Percentiles rank a stretch among this genome's conserved stretches.
These are phyloP conservation scores for Aureobasidium sp. DNA, from an alignment of 2,329 filamentous ascomycete species.

Conservation along the genomic window DNA sequence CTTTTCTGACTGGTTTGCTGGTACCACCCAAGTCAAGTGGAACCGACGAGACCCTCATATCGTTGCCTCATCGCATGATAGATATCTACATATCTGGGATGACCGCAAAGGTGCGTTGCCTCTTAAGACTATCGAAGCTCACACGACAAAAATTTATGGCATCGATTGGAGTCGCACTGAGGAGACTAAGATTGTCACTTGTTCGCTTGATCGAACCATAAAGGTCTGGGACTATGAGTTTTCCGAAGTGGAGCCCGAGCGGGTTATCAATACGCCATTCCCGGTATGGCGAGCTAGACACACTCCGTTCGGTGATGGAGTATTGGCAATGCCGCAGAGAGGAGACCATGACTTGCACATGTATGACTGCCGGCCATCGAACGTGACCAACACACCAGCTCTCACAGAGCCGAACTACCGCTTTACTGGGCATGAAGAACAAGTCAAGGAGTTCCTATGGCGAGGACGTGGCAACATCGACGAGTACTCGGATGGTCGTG, in stretches of 20 bases:
- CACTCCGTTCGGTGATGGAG: conserved; percentile 77
- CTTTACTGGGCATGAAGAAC: conserved; percentile 48
- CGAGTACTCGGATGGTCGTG: conserved; percentile 68
- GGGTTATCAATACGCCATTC: conserved; percentile 72
- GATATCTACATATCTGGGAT: conserved; percentile 84
- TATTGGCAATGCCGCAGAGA: conserved; percentile 87
- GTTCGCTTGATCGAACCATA: conserved; percentile 83
- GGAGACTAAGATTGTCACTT: conserved; percentile 67
- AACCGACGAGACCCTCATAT: conserved; percentile 81
- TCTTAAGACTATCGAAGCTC: conserved; percentile 75
- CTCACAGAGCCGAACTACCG: conserved; percentile 45
- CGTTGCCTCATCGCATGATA: conserved; percentile 83
- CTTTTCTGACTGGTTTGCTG: conserved; percentile 89
- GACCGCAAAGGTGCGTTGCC: conserved; percentile 70
- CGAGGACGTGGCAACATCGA: conserved; percentile 60
- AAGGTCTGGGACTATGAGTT: conserved; percentile 81
- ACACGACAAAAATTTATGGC: conserved; percentile 89
- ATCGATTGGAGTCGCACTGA: conserved; percentile 85
- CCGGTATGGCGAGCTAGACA: conserved; percentile 88
- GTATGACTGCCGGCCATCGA: conserved; percentile 49
- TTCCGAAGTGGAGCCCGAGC: conserved; percentile 58
- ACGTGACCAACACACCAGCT: conserved; percentile 37
- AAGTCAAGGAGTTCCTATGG: conserved; percentile 91
- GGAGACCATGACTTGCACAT: conserved; percentile 78
- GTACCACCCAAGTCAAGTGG: conserved; percentile 92